Evolutionary conservation across 1,284 basidiomycete species (phyloP), one percentile per base, ranked within the genome.

Genomic region (Apiotrichum gracile): DNA sequence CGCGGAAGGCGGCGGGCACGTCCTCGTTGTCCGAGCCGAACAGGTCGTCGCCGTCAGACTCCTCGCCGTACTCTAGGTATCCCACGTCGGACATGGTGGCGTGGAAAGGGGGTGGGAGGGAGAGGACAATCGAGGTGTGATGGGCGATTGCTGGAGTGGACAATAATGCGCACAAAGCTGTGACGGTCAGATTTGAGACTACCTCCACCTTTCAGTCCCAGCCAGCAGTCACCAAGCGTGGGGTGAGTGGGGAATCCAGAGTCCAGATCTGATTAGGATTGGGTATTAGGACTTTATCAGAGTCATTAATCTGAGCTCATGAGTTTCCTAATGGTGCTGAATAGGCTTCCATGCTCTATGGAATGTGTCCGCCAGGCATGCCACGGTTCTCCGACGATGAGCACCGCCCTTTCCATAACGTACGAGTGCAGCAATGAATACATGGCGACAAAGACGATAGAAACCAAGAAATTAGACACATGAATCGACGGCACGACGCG

Each of bases 21-120:
- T 44, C 37, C 12, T 68, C 66, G 22, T 41, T 47, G 19, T 58
- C 62, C 2, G 64, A 65, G 5, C 64, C 67, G 43, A 72, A 70
- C 17, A 72, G 58, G 42, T 64, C 61, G 47, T 52, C 52, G 24
- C 31, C 37, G 14, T 61, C 67, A 34, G 67, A 64, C 41, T 67
- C 64, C 25, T 67, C 70, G 27, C 52, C 65, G 41, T 64, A 64
- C 41, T 64, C 62, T 3, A 61, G 57, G 46, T 67, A 67, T 44
- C 64, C 65, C 17, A 63, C 61, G n/a, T 50, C 26, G 29, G 49
- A 46, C 59, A 61, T 61, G 14, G 33, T 31, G 44, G 29, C 34
- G 26, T 10, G n/a, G 37, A n/a, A 16, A 14, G 22, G 27, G 35
- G 35, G 33, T 5, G 5, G 12, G 33, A 16, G 16, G n/a, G 35